phyloP scores from a whole-genome alignment of 371 early-diverging fungal genomes.

The Mucor racemosus region DNA sequence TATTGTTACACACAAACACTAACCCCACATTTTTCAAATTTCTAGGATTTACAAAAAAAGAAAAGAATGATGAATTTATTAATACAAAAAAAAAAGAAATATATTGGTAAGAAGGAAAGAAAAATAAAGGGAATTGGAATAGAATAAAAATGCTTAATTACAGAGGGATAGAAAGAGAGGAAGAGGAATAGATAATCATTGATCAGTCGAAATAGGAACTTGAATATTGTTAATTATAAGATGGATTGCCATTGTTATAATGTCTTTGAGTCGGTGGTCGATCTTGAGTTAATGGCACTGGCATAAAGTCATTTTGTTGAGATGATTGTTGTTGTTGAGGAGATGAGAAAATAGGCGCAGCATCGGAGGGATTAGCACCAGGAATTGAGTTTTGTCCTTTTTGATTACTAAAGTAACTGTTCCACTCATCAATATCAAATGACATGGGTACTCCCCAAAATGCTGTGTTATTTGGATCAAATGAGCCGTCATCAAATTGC shows the following conservation, averaged over 20 bases:
- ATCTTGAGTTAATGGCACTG: not conserved
- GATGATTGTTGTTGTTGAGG: not conserved
- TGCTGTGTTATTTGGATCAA: slow-evolving; percentile 33
- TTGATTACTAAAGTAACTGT: slow-evolving; percentile 34
- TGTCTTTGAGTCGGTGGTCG: not conserved
- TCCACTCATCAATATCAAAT: slow-evolving; percentile 43
- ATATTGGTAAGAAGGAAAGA: not conserved
- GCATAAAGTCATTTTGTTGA: not conserved
- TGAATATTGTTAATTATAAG: not conserved
- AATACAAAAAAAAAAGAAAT: slow-evolving; percentile 1
- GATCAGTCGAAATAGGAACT: slow-evolving; percentile 10
- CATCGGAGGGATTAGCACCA: not conserved
- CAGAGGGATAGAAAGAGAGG: not conserved
- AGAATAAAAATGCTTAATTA: slow-evolving; percentile 8
- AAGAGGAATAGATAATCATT: not conserved
- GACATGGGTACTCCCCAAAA: slow-evolving; percentile 42
- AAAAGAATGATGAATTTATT: not conserved
- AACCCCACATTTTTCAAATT: not conserved
- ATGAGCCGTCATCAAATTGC: slow-evolving; percentile 10
- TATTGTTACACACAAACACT: not conserved
- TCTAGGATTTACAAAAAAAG: not conserved
- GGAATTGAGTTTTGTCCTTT: slow-evolving; percentile 8
- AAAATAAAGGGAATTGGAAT: not conserved
- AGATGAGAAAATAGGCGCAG: slow-evolving; percentile 5
- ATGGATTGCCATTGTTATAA: not conserved